Conservation (phyloP, 2,329 filamentous ascomycete species). For the Raffaelea arxii region DNA sequence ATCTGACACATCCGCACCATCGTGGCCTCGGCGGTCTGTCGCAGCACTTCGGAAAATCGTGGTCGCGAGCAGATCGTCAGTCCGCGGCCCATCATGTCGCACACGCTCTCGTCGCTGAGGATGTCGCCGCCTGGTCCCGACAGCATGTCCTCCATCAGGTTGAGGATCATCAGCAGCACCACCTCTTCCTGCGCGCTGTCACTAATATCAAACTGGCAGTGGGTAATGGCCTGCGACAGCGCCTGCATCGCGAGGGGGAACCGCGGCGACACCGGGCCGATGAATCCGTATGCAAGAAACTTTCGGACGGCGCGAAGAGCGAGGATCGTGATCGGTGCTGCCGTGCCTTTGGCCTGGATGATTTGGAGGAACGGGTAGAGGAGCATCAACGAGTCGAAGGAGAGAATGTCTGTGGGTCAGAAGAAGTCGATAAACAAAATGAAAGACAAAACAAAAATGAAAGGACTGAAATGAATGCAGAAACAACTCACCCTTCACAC, state of each 20-base stretch:
- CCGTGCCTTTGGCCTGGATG: conserved; percentile 91
- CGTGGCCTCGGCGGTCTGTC: conserved; percentile 85
- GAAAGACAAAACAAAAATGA: neutral
- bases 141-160: conserved; percentile 98
- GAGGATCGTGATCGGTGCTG: conserved; percentile 89
- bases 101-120: conserved; percentile 95
- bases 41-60: conserved; percentile 79
- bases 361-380: conserved; percentile 93
- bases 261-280: conserved; percentile 73
- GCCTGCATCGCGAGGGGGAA: conserved; percentile 90
- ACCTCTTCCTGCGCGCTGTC: conserved; percentile 93
- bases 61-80: conserved; percentile 95
- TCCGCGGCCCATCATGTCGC: conserved; percentile 98
- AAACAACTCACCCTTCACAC: conserved; percentile 58
- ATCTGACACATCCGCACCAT: conserved; percentile 99
- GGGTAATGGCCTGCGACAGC: conserved; percentile 87
- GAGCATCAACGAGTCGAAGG: conserved; percentile 81
- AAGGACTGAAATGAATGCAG: neutral
- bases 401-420: conserved; percentile 58
- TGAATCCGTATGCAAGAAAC: conserved; percentile 90
- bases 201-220: conserved; percentile 94
- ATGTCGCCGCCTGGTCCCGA: conserved; percentile 86
- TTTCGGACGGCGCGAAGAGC: conserved; percentile 91
- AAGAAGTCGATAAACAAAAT: conserved; percentile 14
- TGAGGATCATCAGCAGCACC: conserved; percentile 85